phyloP scores from a whole-genome alignment of 2,329 filamentous ascomycete species.

The Balansia obtecta region DNA sequence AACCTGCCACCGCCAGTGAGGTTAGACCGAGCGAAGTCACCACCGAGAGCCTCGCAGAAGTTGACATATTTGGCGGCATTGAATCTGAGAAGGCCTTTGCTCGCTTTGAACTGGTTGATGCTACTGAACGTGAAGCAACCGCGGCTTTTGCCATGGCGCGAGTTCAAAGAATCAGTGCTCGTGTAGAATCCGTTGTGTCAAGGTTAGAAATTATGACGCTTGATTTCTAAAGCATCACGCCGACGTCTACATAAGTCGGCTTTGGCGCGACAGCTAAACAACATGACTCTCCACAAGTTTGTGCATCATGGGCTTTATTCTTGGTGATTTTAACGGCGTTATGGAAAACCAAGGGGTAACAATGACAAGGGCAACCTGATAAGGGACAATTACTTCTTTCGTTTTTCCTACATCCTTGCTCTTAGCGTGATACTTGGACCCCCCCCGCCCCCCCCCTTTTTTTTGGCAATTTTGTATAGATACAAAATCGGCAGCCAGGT shows the following conservation, averaged over 20 bases:
- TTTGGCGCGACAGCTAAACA: background rate
- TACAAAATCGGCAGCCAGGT: slow-evolving; percentile 5
- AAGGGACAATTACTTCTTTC: background rate
- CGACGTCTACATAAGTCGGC: background rate
- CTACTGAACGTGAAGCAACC: slow-evolving; percentile 33
- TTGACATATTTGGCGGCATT: slow-evolving; percentile 40
- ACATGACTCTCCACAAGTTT: background rate
- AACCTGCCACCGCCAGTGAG: slow-evolving; percentile 14
- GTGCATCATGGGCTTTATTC: slow-evolving; percentile 2
- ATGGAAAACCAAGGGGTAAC: background rate
- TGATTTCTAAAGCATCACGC: slow-evolving; percentile 16
- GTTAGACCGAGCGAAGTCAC: slow-evolving; percentile 25
- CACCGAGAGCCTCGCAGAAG: slow-evolving; percentile 26
- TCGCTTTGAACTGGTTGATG: slow-evolving; percentile 52
- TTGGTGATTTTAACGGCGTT: slow-evolving; percentile 3
- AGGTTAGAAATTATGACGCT: slow-evolving; percentile 25
- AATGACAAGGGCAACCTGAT: background rate
- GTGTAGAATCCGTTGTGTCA: slow-evolving; percentile 22
- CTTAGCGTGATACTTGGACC: background rate
- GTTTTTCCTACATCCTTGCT: background rate
- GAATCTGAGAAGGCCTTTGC: slow-evolving; percentile 51
- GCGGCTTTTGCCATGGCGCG: slow-evolving; percentile 34
- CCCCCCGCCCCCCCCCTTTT: too few relatives aligned
- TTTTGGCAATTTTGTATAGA: slow-evolving; percentile 5
- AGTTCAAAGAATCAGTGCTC: slow-evolving; percentile 35